Conservation (phyloP, 2,329 filamentous ascomycete species). For the Fusarium hainanense region DNA sequence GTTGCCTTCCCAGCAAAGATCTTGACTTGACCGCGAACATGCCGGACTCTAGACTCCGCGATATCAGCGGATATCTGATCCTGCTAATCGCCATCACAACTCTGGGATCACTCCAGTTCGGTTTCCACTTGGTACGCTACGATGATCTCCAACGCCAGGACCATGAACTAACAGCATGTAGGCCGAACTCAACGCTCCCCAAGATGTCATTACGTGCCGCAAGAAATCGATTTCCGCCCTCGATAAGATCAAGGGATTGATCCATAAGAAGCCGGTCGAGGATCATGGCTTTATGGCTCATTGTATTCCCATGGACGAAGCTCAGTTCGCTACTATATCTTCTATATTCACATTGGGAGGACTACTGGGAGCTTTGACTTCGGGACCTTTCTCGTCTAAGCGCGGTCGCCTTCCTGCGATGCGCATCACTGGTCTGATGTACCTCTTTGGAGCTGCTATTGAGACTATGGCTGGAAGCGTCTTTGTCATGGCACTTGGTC, state of each 20-base stretch:
- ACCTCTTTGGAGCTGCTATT: slow-evolving; percentile 77
- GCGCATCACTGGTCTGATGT: slow-evolving; percentile 80
- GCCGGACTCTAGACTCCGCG: slow-evolving; percentile 51
- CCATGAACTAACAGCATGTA: slow-evolving; percentile 28
- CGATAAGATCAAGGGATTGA: slow-evolving; percentile 44
- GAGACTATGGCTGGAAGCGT: slow-evolving; percentile 79
- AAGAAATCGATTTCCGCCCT: slow-evolving; percentile 58
- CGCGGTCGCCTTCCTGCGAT: slow-evolving; percentile 82
- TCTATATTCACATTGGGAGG: slow-evolving; percentile 94
- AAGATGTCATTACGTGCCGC: slow-evolving; percentile 91
- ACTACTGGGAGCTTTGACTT: slow-evolving; percentile 81
- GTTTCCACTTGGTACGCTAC: slow-evolving; percentile 83
- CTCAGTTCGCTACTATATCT: slow-evolving; percentile 85
- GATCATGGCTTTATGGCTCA: slow-evolving; percentile 64
- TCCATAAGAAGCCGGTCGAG: slow-evolving; percentile 41
- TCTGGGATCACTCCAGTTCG: slow-evolving; percentile 91
- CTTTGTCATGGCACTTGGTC: slow-evolving; percentile 74
- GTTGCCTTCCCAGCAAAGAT: background rate
- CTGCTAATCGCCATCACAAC: slow-evolving; percentile 81
- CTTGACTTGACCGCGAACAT: slow-evolving; percentile 37
- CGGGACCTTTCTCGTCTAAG: slow-evolving; percentile 81
- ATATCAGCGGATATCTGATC: slow-evolving; percentile 80
- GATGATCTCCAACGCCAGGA: background rate
- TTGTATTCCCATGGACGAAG: slow-evolving; percentile 89
- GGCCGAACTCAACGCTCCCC: slow-evolving; percentile 95